A percentile compares a stretch with the other conserved stretches of the same genome.
Conservation (phyloP, 768 basidiomycete species). For the Mycena kentingensis region DNA sequence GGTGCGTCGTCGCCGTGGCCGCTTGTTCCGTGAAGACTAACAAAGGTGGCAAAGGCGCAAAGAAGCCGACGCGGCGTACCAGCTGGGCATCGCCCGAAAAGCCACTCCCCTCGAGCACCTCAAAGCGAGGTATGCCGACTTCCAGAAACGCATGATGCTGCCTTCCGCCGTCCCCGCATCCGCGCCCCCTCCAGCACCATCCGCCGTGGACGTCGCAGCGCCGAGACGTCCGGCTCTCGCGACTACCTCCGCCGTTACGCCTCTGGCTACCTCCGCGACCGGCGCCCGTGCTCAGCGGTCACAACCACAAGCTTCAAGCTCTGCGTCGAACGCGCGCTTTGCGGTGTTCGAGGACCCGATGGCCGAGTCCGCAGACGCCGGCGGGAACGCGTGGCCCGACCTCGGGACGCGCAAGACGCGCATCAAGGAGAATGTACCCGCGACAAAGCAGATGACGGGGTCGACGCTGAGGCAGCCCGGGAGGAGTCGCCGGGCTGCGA, state of each 20-base stretch:
- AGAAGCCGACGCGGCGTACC: constrained; percentile 88
- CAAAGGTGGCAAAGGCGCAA: constrained; percentile 55
- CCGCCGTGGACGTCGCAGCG: constrained; percentile 31
- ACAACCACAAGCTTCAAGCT: constrained; percentile 33
- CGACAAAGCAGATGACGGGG: constrained; percentile 67
- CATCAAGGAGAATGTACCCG: constrained; percentile 77
- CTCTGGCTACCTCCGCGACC: too few relatives aligned
- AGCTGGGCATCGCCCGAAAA: constrained; percentile 83
- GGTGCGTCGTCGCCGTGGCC: constrained; percentile 50
- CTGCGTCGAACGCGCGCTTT: constrained; percentile 57
- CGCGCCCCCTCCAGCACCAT: constrained; percentile 34
- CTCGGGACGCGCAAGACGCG: constrained; percentile 77
- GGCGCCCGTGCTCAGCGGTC: constrained; percentile 32
- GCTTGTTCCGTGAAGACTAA: constrained; percentile 8
- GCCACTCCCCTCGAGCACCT: constrained; percentile 82
- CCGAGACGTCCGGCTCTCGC: constrained; percentile 48
- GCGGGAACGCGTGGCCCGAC: constrained; percentile 62
- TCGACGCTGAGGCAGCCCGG: constrained; percentile 67
- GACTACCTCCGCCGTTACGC: constrained; percentile 40
- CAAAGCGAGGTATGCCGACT: constrained; percentile 75
- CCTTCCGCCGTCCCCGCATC: constrained; percentile 40
- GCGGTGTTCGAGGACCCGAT: constrained; percentile 75
- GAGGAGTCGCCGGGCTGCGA: constrained; percentile 53
- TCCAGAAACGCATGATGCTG: constrained; percentile 89
- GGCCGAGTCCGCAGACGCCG: constrained; percentile 44